Base-by-base conservation (phyloP, 257 asterid species). In the Echites panduratus region DNA sequence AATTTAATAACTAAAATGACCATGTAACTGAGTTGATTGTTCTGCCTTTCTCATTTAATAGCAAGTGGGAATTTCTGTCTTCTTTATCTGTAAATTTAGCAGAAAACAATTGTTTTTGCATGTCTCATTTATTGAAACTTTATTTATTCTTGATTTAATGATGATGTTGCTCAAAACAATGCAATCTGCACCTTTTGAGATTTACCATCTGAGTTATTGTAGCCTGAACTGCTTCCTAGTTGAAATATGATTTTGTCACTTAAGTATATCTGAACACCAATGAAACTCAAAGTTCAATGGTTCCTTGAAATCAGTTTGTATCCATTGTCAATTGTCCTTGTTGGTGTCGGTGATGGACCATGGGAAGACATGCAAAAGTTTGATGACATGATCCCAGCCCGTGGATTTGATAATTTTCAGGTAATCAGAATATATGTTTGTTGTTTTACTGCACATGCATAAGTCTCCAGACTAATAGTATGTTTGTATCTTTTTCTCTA, bases 271-370 rank as follows among this genome's bases (percentile, higher is more conserved):
- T 45, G 45, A 45, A 17, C 22, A 49, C 27, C 57, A 48, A 14
- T 27, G 48, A 62, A 50, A 72, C 53, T 63, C 43, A 48, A 73
- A 29, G 27, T 17, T 47, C 19, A 41, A 20, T 17, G 50, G 26
- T 17, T 69, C 53, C 69, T 75, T 80, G 73, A 16, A 68, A 68
- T 64, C 87, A 91, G 97, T 75, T 54, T 58, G 75, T 78, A 86
- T 82, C 97, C 96, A 59, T 90, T 91, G 79, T 91, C 97, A 45
- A 87, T 91, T 80, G 76, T 91, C 85, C 92, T 91, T 75, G 87
- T 89, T 82, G 97, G 97, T 4, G 96, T 90, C 80, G 97, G 97
- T 2, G 97, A 90, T 78, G 97, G 97, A 77, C 97, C 97, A 44
- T 91, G 97, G 97, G 92, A 91, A 68, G 96, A 91, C 77, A 87